phyloP scores from a whole-genome alignment of 345 rosid genomes.

The Syzygium oleosum region DNA sequence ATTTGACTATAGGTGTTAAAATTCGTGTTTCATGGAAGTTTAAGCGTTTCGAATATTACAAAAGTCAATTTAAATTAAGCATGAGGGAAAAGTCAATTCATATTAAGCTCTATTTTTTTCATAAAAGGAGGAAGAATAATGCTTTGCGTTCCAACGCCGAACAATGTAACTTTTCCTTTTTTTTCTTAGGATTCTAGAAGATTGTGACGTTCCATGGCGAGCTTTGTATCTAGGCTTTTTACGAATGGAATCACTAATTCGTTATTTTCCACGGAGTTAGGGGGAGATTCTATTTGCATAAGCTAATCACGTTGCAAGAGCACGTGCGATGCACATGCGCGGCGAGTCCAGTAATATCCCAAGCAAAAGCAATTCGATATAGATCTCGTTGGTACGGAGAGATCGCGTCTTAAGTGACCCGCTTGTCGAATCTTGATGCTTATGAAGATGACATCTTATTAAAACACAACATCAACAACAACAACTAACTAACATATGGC shows the following conservation, averaged over 20 bases:
- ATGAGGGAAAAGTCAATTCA: neutral
- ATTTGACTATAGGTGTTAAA: neutral
- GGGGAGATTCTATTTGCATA: neutral
- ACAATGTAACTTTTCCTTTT: neutral
- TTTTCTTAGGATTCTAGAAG: neutral
- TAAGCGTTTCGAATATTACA: neutral
- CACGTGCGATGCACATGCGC: neutral
- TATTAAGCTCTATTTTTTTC: neutral
- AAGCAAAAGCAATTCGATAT: accelerated
- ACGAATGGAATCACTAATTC: neutral
- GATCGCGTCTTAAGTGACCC: neutral
- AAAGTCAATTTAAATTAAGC: neutral
- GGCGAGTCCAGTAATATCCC: neutral
- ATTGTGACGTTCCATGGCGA: neutral
- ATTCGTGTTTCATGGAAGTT: neutral
- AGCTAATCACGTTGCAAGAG: neutral
- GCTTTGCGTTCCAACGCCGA: neutral
- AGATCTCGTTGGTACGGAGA: neutral
- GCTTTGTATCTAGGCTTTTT: neutral
- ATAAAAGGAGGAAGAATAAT: neutral
- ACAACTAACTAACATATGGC: neutral
- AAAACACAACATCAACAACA: too few species aligned
- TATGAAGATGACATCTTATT: too few species aligned
- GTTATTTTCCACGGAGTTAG: neutral
- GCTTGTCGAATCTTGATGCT: too few species aligned